A percentile compares a stretch with the other conserved stretches of the same genome.
Evolutionary conservation across 805 yeast genomes (phyloP).

Genomic region (Candida taoyuanica): DNA sequence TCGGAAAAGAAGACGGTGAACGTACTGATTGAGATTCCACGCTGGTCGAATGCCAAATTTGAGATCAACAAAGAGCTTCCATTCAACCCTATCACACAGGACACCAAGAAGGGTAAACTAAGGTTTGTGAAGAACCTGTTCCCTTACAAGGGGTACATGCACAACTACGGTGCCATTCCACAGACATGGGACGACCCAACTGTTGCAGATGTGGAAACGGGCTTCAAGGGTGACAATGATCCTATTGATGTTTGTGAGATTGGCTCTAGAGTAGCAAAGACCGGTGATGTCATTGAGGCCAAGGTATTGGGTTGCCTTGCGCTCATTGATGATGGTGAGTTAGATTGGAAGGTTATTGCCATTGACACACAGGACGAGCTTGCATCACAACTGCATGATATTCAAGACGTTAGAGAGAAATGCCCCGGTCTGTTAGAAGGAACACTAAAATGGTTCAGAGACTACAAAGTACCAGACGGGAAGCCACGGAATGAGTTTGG

Average conservation of each 20-base stretch:
- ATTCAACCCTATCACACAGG: constrained; percentile 94
- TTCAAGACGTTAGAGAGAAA: constrained; percentile 84
- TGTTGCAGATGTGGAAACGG: constrained; percentile 59
- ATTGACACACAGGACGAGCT: constrained; percentile 80
- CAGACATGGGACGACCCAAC: constrained; percentile 53
- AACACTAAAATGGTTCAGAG: constrained; percentile 97
- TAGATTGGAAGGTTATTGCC: constrained; percentile 90
- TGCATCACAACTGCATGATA: constrained; percentile 80
- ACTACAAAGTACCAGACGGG: constrained; percentile 97
- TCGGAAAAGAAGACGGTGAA: constrained; percentile 82
- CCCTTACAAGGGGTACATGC: constrained; percentile 98
- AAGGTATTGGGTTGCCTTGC: constrained; percentile 95
- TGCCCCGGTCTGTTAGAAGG: constrained; percentile 92
- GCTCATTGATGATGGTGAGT: constrained; percentile 85
- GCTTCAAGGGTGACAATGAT: constrained; percentile 73
- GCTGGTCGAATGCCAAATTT: constrained; percentile 97
- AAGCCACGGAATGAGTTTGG: constrained; percentile 96
- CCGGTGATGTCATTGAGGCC: constrained; percentile 80
- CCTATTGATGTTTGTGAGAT: constrained; percentile 85
- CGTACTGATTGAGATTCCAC: constrained; percentile 95
- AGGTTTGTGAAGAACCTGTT: constrained; percentile 96
- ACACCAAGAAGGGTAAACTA: constrained; percentile 93
- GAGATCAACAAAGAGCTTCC: constrained; percentile 83
- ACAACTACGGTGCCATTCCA: constrained; percentile 98
- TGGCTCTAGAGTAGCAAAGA: constrained; percentile 58